Conservation (phyloP, 768 basidiomycete genomes). For the Gymnopilus dilepis region DNA sequence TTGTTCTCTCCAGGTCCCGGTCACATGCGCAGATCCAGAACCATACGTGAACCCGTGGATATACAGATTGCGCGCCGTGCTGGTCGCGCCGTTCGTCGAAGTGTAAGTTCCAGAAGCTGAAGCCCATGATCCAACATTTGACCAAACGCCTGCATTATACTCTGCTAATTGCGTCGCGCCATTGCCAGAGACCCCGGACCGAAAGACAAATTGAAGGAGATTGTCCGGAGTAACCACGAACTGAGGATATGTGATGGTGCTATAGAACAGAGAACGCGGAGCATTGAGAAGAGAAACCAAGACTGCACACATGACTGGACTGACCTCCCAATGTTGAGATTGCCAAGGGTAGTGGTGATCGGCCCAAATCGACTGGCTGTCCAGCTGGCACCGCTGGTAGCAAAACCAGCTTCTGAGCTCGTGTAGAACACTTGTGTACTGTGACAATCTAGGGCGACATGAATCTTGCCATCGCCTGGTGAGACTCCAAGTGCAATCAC, state of each 20-base stretch:
- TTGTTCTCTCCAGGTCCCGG: conserved; percentile 55
- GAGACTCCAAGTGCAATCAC: conserved; percentile 50
- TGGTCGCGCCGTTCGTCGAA: conserved; percentile 45
- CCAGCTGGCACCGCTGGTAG: conserved; percentile 49
- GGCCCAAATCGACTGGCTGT: conserved; percentile 44
- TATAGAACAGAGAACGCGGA: conserved; percentile 20
- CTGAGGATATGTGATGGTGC: conserved; percentile 51
- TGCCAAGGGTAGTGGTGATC: conserved; percentile 47
- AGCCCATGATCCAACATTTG: conserved; percentile 53
- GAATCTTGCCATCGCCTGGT: conserved; percentile 50
- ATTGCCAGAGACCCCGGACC: conserved; percentile 51
- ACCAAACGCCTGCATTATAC: conserved; percentile 46
- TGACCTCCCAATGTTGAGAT: conserved; percentile 47
- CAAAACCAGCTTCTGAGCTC: conserved; percentile 43
- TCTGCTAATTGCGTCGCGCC: conserved; percentile 54
- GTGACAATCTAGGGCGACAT: conserved; percentile 54
- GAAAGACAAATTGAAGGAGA: conserved; percentile 52
- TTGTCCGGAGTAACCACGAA: conserved; percentile 53
- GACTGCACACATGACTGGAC: conserved; percentile 15
- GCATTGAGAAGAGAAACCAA: conserved; percentile 1
- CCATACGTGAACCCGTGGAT: conserved; percentile 54
- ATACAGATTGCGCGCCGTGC: conserved; percentile 49
- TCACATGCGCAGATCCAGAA: conserved; percentile 42
- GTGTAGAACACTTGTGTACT: conserved; percentile 50
- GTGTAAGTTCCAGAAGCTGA: conserved; percentile 48